A percentile compares a stretch with the other conserved stretches of the same genome.
Conservation (phyloP, 164 flowering plant genomes). For the Pachysandra terminalis region DNA sequence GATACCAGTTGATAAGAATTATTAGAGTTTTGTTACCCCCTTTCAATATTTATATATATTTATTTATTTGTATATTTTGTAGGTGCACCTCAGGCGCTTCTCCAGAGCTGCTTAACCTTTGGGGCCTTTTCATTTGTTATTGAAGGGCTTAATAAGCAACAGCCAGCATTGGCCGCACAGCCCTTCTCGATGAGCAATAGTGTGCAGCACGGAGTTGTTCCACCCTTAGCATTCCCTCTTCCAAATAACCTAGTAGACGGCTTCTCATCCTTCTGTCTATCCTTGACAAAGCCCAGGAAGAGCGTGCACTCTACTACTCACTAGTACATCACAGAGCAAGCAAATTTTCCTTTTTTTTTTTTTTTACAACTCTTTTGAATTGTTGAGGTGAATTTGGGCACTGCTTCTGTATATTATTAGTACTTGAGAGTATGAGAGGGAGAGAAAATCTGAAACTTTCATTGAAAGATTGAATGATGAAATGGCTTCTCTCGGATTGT, state of each 20-base stretch:
- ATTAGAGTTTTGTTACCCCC: too few relatives aligned
- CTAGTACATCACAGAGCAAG: background rate
- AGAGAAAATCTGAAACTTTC: too few relatives aligned
- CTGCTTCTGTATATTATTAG: background rate
- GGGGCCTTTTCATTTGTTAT: conserved; percentile 78
- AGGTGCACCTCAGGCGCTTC: conserved; percentile 87
- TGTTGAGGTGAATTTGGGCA: background rate
- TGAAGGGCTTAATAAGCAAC: conserved; percentile 76
- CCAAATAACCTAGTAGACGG: conserved; percentile 62
- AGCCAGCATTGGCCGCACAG: conserved; percentile 72
- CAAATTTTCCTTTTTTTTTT: background rate
- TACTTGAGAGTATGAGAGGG: too few relatives aligned
- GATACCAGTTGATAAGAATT: too few relatives aligned
- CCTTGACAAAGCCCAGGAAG: conserved; percentile 35
- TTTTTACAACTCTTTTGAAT: background rate
- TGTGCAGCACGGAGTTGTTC: conserved; percentile 18
- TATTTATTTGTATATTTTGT: conserved; percentile 10
- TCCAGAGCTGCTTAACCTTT: conserved; percentile 78
- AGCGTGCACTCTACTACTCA: conserved; percentile 18
- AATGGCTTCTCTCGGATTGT: too few relatives aligned
- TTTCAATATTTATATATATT: too few relatives aligned
- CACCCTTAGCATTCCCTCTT: conserved; percentile 60
- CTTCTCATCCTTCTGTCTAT: conserved; percentile 53
- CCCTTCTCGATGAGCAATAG: conserved; percentile 19
- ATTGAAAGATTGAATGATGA: background rate